These are phyloP conservation scores for Phaeosphaeria sp. DNA, from an alignment of 2,329 filamentous ascomycete genomes.

Conservation along the genomic window DNA sequence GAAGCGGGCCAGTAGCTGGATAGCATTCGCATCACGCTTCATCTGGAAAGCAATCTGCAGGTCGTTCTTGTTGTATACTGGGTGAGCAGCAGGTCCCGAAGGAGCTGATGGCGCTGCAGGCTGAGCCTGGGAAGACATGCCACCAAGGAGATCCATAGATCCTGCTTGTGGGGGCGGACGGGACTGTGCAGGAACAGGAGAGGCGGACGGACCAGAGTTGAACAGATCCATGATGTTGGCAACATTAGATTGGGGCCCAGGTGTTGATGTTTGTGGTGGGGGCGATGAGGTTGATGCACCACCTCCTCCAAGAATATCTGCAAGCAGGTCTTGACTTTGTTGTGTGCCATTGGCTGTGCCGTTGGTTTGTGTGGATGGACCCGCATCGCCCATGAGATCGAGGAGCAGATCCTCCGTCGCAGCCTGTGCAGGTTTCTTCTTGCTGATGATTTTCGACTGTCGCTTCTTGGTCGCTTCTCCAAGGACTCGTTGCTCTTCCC, in stretches of 20 bases:
- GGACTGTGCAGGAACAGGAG: conserved; percentile 47
- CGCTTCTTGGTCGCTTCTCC: conserved; percentile 71
- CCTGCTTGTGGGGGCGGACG: conserved; percentile 46
- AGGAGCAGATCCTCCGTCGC: conserved; percentile 90
- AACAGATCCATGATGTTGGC: conserved; percentile 91
- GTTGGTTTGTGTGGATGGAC: conserved; percentile 61
- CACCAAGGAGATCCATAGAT: conserved; percentile 51
- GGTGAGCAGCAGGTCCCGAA: conserved; percentile 60
- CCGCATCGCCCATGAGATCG: conserved; percentile 87
- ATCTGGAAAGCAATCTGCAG: conserved; percentile 81
- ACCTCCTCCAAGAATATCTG: conserved; percentile 85
- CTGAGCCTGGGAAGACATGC: conserved; percentile 55
- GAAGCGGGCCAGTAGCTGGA: conserved; percentile 86
- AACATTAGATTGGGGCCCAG: conserved; percentile 50
- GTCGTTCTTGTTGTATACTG: conserved; percentile 86
- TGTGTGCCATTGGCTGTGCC: conserved; percentile 61
- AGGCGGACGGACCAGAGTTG: conserved; percentile 54
- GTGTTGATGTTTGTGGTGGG: conserved; percentile 49
- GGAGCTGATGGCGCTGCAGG: conserved; percentile 46
- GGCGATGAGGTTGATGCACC: conserved; percentile 55
- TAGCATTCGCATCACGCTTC: conserved; percentile 79
- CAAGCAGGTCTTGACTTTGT: conserved; percentile 80
- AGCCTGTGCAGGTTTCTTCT: conserved; percentile 77
- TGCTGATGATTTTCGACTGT: conserved; percentile 65
- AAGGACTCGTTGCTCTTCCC: conserved; percentile 89